Conservation (phyloP, 2,329 filamentous ascomycete species). For the Beauveria sp. region DNA sequence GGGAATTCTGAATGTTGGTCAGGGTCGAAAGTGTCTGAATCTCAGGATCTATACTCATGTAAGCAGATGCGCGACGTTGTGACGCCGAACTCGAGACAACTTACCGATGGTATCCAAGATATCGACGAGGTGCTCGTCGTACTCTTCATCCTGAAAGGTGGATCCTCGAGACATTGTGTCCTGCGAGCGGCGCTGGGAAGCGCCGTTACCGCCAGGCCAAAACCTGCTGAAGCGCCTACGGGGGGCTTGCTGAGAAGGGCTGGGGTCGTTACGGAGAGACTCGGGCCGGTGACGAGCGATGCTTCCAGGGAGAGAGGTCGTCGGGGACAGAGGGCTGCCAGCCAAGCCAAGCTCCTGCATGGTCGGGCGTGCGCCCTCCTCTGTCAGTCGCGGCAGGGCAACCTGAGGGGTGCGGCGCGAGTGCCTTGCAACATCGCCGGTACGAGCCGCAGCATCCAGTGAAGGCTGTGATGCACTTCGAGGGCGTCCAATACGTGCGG, state of each 20-base stretch:
- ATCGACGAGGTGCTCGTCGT: slow-evolving; percentile 31
- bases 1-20: slow-evolving; percentile 83
- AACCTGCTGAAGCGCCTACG: slow-evolving; percentile 8
- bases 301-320: slow-evolving; percentile 21
- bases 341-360: slow-evolving; percentile 26
- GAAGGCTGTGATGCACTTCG: slow-evolving; percentile 31
- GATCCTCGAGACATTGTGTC: neutral
- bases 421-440: slow-evolving; percentile 19
- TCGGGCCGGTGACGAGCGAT: neutral
- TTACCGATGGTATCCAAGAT: slow-evolving; percentile 33
- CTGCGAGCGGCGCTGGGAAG: neutral
- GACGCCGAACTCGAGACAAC: neutral
- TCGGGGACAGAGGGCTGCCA: slow-evolving; percentile 18
- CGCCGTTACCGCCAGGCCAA: slow-evolving; percentile 9
- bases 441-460: slow-evolving; percentile 16
- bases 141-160: slow-evolving; percentile 22
- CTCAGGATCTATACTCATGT: slow-evolving; percentile 61
- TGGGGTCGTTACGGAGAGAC: neutral
- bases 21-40: slow-evolving; percentile 75
- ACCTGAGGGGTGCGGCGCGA: slow-evolving; percentile 25
- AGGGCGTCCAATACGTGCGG: slow-evolving; percentile 22
- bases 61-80: slow-evolving; percentile 6
- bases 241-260: neutral
- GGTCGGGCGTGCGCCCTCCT: slow-evolving; percentile 29
- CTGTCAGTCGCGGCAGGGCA: slow-evolving; percentile 31